These are phyloP conservation scores for Fomitopsis serialis DNA, from an alignment of 768 basidiomycete species.

Conservation along the genomic window DNA sequence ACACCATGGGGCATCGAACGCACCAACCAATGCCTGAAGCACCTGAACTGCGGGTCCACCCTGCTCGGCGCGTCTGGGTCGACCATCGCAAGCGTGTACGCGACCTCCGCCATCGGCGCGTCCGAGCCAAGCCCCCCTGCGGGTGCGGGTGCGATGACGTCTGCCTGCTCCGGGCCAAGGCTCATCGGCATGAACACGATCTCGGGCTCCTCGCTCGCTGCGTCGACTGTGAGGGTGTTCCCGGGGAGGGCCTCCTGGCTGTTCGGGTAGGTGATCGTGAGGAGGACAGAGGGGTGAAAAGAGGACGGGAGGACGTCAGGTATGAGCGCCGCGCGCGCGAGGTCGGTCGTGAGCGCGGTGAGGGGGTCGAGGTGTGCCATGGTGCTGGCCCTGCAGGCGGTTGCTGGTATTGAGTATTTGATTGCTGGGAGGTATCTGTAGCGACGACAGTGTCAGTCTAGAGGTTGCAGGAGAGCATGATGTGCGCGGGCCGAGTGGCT, in stretches of 20 bases:
- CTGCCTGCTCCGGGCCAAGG: slow-evolving; percentile 19
- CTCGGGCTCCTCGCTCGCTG: slow-evolving; percentile 46
- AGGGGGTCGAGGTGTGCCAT: slow-evolving; percentile 25
- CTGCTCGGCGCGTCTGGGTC: slow-evolving; percentile 28
- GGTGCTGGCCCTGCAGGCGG: not conserved
- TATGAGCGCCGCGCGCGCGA: slow-evolving; percentile 36
- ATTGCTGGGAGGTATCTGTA: not conserved
- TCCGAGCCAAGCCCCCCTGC: not conserved
- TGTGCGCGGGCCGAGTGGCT: too few relatives aligned
- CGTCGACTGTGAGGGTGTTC: slow-evolving; percentile 29
- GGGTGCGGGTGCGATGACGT: slow-evolving; percentile 16
- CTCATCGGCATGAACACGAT: slow-evolving; percentile 41
- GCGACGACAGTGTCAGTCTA: too few relatives aligned
- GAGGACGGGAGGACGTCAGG: slow-evolving; percentile 38
- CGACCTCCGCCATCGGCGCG: slow-evolving; percentile 22
- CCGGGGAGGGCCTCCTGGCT: slow-evolving; percentile 34
- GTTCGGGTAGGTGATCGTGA: slow-evolving; percentile 39
- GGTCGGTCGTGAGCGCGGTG: slow-evolving; percentile 26
- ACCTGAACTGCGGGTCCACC: slow-evolving; percentile 17
- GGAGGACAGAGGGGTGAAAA: slow-evolving; percentile 36
- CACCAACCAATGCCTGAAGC: slow-evolving; percentile 10
- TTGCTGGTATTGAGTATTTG: not conserved
- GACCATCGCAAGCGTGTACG: slow-evolving; percentile 38
- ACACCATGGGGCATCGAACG: too few relatives aligned
- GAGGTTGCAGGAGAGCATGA: too few relatives aligned